Conservation (phyloP, 164 flowering plant species). For the Saururus chinensis region DNA sequence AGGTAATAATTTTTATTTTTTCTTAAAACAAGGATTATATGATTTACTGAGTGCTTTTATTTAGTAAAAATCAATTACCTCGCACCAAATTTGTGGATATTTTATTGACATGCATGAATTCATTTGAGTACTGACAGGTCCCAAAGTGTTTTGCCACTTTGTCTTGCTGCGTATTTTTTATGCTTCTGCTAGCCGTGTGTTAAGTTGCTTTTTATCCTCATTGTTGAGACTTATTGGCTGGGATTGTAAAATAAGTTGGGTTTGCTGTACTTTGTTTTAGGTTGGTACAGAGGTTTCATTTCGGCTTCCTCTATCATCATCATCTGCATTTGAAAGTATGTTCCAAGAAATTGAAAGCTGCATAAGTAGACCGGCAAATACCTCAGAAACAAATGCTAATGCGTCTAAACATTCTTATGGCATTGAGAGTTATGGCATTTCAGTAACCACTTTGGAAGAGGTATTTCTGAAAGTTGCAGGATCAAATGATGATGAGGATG, state of each 20-base stretch:
- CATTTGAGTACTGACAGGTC: too few relatives aligned
- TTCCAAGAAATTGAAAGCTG: conserved; percentile 82
- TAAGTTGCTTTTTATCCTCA: neutral
- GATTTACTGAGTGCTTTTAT: too few relatives aligned
- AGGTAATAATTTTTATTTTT: conserved; percentile 30
- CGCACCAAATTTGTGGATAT: too few relatives aligned
- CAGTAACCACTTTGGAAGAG: conserved; percentile 96
- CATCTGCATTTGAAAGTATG: conserved; percentile 80
- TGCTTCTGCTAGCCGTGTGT: neutral
- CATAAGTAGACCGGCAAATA: conserved; percentile 36
- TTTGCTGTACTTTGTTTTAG: conserved; percentile 23
- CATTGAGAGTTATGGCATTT: conserved; percentile 93
- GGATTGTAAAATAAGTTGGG: neutral
- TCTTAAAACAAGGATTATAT: too few relatives aligned
- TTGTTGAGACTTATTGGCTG: neutral
- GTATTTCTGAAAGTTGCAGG: conserved; percentile 95
- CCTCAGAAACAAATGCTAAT: conserved; percentile 10
- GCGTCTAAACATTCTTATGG: conserved; percentile 28
- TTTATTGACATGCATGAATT: too few relatives aligned
- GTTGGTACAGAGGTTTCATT: conserved; percentile 95
- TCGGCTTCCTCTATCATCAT: conserved; percentile 89
- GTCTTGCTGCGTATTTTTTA: too few relatives aligned
- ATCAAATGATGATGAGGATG: conserved; percentile 44
- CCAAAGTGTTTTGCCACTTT: too few relatives aligned
- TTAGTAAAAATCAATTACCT: too few relatives aligned